Conservation (phyloP, 164 flowering plant genomes). For the Pachysandra terminalis region DNA sequence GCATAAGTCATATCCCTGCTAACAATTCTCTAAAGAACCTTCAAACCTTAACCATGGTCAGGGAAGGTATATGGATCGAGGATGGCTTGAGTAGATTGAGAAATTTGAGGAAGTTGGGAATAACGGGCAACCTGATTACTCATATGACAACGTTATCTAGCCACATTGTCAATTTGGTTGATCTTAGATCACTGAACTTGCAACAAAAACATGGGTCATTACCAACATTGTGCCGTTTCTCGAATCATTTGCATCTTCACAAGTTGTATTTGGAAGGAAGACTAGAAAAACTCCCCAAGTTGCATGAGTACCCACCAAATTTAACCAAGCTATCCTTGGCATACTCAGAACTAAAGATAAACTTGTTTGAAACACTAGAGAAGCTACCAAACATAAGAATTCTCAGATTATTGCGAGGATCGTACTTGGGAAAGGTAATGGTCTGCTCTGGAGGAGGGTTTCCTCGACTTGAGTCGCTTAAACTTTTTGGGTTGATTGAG, state of each 20-base stretch:
- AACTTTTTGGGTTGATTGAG: constrained; percentile 1
- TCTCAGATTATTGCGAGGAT: neutral
- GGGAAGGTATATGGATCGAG: too few relatives aligned
- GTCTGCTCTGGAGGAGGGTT: neutral
- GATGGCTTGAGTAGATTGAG: neutral
- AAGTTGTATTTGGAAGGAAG: neutral
- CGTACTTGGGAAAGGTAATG: neutral
- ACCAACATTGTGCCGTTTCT: neutral
- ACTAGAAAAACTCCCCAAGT: neutral
- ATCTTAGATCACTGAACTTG: neutral
- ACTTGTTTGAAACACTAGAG: neutral
- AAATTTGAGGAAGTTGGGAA: neutral
- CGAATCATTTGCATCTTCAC: neutral
- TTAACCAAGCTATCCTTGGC: neutral
- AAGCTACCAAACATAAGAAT: neutral
- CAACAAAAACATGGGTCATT: neutral
- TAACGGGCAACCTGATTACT: neutral
- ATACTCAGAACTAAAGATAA: neutral
- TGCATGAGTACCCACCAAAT: neutral
- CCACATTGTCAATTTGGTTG: too few relatives aligned
- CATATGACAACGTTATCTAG: neutral
- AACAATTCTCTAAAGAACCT: too few relatives aligned
- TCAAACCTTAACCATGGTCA: too few relatives aligned
- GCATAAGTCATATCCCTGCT: too few relatives aligned
- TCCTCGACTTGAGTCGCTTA: too few relatives aligned